Evolutionary conservation across 495 filamentous ascomycete genomes (phyloP).

Genomic region (Diplogelasinospora grovesii): DNA sequence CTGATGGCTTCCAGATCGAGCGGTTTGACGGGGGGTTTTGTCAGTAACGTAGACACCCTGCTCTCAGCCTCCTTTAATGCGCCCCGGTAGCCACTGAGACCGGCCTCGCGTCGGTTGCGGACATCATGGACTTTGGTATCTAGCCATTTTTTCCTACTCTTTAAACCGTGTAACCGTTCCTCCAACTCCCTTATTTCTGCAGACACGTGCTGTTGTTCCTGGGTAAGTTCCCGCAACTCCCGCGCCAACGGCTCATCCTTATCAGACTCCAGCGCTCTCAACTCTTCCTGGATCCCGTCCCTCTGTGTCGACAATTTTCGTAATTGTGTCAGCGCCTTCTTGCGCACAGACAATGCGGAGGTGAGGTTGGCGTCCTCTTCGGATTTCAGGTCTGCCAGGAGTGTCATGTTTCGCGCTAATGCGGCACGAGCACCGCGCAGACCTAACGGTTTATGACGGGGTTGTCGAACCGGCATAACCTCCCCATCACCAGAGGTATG

Average conservation of each 20-base stretch:
- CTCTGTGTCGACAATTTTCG: conserved; percentile 52
- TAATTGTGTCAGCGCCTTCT: conserved; percentile 53
- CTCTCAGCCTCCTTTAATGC: conserved; percentile 66
- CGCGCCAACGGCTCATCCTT: conserved; percentile 41
- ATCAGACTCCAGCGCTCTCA: conserved; percentile 32
- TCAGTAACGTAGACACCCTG: conserved; percentile 72
- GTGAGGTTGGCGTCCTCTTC: conserved; percentile 61
- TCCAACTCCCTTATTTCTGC: conserved; percentile 55
- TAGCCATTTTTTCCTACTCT: conserved; percentile 54
- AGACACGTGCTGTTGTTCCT: conserved; percentile 47
- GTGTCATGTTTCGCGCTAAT: conserved; percentile 63
- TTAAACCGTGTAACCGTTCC: conserved; percentile 60
- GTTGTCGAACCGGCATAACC: conserved; percentile 59
- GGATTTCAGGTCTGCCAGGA: conserved; percentile 63
- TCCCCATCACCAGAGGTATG: conserved; percentile 23
- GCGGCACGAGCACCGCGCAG: conserved; percentile 63
- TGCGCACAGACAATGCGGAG: conserved; percentile 48
- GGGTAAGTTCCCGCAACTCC: conserved; percentile 50
- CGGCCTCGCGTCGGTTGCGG: conserved; percentile 51
- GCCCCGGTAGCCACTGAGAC: conserved; percentile 43
- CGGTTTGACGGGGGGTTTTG: conserved; percentile 42
- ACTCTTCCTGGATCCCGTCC: conserved; percentile 35
- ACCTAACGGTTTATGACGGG: conserved; percentile 47
- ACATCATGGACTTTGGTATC: conserved; percentile 53
- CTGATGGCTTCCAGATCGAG: conserved; percentile 35